Evolutionary conservation across 2,329 filamentous ascomycete species (phyloP), one percentile per base, ranked within the genome.

Genomic region (Diatrype stigma): DNA sequence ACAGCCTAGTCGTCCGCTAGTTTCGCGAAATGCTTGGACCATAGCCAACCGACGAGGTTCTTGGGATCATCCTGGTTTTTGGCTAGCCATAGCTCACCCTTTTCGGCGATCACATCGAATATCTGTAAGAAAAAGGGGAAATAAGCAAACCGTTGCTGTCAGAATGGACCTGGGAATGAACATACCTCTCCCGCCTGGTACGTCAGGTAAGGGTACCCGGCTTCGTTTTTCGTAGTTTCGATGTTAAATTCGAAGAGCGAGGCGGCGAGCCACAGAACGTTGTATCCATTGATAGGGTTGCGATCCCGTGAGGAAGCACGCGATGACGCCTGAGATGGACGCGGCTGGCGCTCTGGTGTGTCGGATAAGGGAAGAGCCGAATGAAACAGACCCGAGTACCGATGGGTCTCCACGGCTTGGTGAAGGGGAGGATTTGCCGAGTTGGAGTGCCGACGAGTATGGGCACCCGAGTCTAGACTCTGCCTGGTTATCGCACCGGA

Each of bases 231-330:
- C 23, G 91, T 89, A 22, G 89, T 90, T 64, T 93, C 89, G 64
- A 97, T 97, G 63, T 96, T 95, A 73, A 97, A 99, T 68, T 97
- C 92, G 66, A 96, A 97, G 30, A 97, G 80, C 61, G 90, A 96
- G 19, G 93, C 94, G 14, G 92, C 94, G 17, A 96, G 78, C 78
- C 96, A 99, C 44, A 97, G 75, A 7, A 96, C 83, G 51, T 86
- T 87, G 56, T 86, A 87, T 21, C 83, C 78, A 47, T 80, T 75
- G 23, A 73, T 71, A 37, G 70, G 74, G 48, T 74, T 75, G 44
- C 81, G 75, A 59, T 85, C 81, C n/a, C 76, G 73, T 14, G 80
- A 84, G 4, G 82, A 84, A 28, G 79, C 79, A 50, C 81, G 73
- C 22, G 83, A 85, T 6, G 81, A 79, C 14, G 79, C 79, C 50